These are phyloP conservation scores for Flaveria bidentis DNA, from an alignment of 129 eudicot species.

Conservation along the genomic window DNA sequence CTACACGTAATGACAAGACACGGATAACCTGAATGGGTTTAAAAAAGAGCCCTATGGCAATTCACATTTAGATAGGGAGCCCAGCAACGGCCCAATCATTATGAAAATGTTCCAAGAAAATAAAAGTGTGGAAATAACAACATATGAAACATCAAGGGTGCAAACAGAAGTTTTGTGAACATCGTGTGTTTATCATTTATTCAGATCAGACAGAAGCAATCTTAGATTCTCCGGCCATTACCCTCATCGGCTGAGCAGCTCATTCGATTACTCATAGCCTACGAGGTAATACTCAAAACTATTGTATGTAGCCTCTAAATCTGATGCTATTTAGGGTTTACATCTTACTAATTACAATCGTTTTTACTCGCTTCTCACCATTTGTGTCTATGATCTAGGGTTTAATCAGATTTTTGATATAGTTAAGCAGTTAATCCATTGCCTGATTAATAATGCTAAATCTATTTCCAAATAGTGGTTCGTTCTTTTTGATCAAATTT, in stretches of 20 bases:
- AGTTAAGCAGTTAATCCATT: neutral
- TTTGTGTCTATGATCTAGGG: conserved; percentile 6
- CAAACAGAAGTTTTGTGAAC: neutral
- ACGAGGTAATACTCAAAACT: conserved; percentile 5
- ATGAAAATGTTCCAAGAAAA: too few species aligned
- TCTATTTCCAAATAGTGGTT: too few species aligned
- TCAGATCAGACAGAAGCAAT: conserved; percentile 24
- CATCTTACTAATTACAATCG: neutral
- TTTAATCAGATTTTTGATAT: neutral
- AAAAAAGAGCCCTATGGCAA: too few species aligned
- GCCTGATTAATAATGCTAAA: neutral
- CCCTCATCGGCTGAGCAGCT: conserved; percentile 10
- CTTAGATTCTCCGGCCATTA: conserved; percentile 17
- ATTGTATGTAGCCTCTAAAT: neutral
- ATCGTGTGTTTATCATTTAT: conserved; percentile 16
- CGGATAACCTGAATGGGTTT: too few species aligned
- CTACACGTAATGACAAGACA: too few species aligned
- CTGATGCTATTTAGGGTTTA: conserved; percentile 26
- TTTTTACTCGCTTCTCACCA: neutral
- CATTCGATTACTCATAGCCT: neutral
- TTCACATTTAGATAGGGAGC: too few species aligned
- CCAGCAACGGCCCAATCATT: too few species aligned
- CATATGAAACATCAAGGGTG: conserved; percentile 12
- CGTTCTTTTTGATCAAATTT: neutral
- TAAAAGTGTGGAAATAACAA: neutral